A percentile compares a stretch with the other conserved stretches of the same genome.
Conservation (phyloP, 2,329 filamentous ascomycete genomes). For the Cytospora piceae region DNA sequence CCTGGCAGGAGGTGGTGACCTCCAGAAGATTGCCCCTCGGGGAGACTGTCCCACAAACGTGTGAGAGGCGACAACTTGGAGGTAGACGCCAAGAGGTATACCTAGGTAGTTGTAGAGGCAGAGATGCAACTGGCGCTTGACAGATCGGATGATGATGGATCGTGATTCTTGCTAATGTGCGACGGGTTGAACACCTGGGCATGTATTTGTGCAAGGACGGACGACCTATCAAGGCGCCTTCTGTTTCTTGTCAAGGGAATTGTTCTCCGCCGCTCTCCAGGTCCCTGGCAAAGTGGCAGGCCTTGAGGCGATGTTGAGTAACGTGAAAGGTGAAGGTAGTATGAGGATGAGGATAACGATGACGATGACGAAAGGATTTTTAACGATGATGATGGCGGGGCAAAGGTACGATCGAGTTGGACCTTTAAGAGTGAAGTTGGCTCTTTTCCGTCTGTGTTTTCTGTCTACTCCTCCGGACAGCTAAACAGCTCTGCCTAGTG, state of each 20-base stretch:
- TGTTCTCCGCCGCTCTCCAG: too few species aligned
- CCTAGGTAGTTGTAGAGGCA: slow-evolving; percentile 3
- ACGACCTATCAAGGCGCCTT: too few species aligned
- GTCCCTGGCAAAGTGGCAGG: too few species aligned
- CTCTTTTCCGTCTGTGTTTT: not conserved
- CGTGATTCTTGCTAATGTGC: not conserved
- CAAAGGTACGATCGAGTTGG: too few species aligned
- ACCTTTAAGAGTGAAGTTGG: not conserved
- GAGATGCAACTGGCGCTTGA: not conserved
- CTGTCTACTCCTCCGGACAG: not conserved
- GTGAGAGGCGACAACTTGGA: not conserved
- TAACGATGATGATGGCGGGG: too few species aligned
- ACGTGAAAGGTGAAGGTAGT: too few species aligned
- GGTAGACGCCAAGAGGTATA: not conserved
- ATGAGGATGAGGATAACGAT: too few species aligned
- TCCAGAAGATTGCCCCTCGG: not conserved
- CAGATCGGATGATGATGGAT: not conserved
- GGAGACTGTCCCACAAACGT: not conserved
- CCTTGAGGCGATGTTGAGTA: too few species aligned
- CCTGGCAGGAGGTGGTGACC: not conserved
- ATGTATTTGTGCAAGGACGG: not conserved
- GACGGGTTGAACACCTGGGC: not conserved
- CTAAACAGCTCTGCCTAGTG: not conserved
- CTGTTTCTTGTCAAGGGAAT: too few species aligned
- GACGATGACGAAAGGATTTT: too few species aligned